Conservation (phyloP, 495 filamentous ascomycete species). For the Xylaria telfairii region DNA sequence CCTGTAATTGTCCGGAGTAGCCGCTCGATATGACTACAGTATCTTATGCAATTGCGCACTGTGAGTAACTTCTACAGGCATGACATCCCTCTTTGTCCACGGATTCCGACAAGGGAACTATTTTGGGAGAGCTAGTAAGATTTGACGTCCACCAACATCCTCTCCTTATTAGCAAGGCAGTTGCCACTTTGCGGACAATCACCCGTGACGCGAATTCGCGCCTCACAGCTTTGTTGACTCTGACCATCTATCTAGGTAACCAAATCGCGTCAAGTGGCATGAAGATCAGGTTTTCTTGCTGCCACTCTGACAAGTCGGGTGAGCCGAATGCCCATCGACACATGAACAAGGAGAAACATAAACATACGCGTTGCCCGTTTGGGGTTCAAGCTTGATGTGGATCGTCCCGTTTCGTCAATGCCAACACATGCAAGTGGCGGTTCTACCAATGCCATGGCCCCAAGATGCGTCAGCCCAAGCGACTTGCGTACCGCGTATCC, state of each 20-base stretch:
- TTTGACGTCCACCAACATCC: neutral
- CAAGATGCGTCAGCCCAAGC: conserved; percentile 27
- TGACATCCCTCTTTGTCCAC: neutral
- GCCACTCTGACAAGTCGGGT: conserved; percentile 2
- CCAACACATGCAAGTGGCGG: conserved; percentile 35
- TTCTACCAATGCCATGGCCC: conserved; percentile 32
- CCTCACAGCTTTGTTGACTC: neutral
- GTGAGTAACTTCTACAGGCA: neutral
- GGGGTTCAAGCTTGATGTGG: conserved; percentile 22
- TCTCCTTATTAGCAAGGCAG: neutral
- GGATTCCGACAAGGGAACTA: conserved; percentile 18
- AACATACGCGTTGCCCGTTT: conserved; percentile 19
- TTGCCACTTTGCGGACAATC: neutral
- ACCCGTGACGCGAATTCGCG: neutral
- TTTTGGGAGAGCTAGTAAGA: conserved; percentile 13
- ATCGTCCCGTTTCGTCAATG: conserved; percentile 34
- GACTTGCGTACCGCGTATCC: conserved; percentile 33
- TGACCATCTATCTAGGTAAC: neutral
- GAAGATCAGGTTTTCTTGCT: neutral
- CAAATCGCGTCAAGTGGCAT: conserved; percentile 6
- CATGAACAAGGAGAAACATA: conserved; percentile 18
- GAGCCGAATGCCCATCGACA: conserved; percentile 6
- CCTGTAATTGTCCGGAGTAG: conserved; percentile 20
- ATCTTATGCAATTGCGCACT: neutral
- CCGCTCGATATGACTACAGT: neutral